Percentiles rank a stretch among this genome's conserved stretches.
Evolutionary conservation across 768 basidiomycete genomes (phyloP).

Genomic region (Pisolithus microcarpus): DNA sequence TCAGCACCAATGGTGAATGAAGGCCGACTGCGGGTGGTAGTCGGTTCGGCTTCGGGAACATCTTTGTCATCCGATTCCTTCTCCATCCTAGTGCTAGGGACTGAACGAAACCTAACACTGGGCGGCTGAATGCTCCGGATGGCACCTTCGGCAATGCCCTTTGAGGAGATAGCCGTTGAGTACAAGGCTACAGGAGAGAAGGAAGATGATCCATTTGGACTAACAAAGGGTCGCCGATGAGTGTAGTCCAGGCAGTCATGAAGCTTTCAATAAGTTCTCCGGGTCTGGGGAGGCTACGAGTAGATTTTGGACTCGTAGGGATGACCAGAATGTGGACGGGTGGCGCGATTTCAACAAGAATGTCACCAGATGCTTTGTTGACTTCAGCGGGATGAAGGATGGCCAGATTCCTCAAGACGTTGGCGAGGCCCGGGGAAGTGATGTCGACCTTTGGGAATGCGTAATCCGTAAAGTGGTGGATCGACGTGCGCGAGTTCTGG

Average conservation of each 20-base stretch:
- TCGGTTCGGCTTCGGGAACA: constrained; percentile 9
- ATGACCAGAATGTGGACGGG: constrained; percentile 50
- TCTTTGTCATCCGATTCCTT: constrained; percentile 17
- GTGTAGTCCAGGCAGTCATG: constrained; percentile 82
- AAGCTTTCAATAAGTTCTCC: constrained; percentile 69
- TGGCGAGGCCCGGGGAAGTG: constrained; percentile 49
- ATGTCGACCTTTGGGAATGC: constrained; percentile 58
- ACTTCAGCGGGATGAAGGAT: constrained; percentile 17
- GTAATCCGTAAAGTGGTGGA: constrained; percentile 11
- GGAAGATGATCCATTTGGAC: constrained; percentile 92
- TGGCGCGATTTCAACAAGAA: constrained; percentile 57
- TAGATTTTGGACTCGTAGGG: constrained; percentile 26
- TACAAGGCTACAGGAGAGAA: constrained; percentile 77
- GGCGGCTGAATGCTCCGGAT: constrained; percentile 27
- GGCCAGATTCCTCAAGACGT: constrained; percentile 53
- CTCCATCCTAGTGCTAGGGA: constrained; percentile 14
- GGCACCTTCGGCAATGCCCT: constrained; percentile 64
- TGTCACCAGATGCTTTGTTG: constrained; percentile 26
- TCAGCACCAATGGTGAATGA: constrained; percentile 20
- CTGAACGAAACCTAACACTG: constrained; percentile 23
- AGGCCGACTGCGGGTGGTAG: constrained; percentile 12
- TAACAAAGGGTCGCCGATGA: constrained; percentile 91
- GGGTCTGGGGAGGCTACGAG: constrained; percentile 28
- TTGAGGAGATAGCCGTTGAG: constrained; percentile 92
- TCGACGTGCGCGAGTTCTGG: constrained; percentile 25